Evolutionary conservation across 345 rosid genomes (phyloP), one percentile per base, ranked within the genome.

Genomic region (Eucalyptus melliodora): DNA sequence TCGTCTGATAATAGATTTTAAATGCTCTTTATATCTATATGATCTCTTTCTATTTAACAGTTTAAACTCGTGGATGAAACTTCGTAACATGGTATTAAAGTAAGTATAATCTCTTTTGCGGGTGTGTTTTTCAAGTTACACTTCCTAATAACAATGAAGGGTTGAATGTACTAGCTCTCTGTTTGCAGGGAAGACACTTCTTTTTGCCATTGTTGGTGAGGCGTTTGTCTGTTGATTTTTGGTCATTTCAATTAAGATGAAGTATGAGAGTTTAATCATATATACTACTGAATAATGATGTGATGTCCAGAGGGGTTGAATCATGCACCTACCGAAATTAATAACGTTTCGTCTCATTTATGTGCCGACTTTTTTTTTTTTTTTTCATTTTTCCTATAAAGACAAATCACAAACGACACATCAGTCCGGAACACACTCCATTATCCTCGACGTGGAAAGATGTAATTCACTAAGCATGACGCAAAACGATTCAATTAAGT

Each of bases 1-100:
- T 23, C 6, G 0, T 0, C 5, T 9, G 0, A 56, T 56, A 24
- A 56, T 0, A 2, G 0, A 1, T 56, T 0, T 0, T 24, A 56
- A 56, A 56, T 56, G 0, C 3, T 56, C 0, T 56, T 56, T 56
- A 23, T 56, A 56, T 56, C 23, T 9, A 24, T 56, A 56, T 56
- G 6, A 10, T 56, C 3, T 24, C 3, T 56, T 10, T 56, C 13
- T 56, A 1, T 56, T 24, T 56, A 23, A 0, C 2, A 23, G 1
- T 56, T 56, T 56, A 24, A 56, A 56, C 1, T 56, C 1, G 5
- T 3, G 9, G 24, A 0, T 53, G 1, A 53, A 56, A 56, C 1
- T 56, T 56, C 0, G 2, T 23, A 56, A 56, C 13, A 56, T 24
- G 6, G 2, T 56, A 56, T 56, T 0, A 24, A 0, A 24, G 62